Base-by-base conservation (phyloP, 2,329 filamentous ascomycete species). In the Colletotrichum sp. region DNA sequence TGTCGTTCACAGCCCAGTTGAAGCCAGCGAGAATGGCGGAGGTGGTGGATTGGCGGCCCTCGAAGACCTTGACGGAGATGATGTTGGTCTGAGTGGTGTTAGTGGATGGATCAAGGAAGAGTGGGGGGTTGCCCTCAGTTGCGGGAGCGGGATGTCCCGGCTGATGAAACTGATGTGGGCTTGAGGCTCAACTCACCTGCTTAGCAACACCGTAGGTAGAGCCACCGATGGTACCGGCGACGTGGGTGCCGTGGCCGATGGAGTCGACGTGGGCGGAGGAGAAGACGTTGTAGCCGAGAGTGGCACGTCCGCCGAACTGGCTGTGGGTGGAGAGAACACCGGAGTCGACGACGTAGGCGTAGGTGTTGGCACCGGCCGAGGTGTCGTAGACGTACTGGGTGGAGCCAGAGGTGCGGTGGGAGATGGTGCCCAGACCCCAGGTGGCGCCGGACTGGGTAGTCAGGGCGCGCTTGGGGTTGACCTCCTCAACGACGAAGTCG, bases 291-390 rank as follows among this genome's bases (percentile, higher is more conserved):
- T 81, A 83, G 6, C 85, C 85, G 39, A 81, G 83, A 24, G 78
- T 80, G 36, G 87, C 88, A 12, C 88, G 86, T 12, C 85, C 85
- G 63, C 84, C 85, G 63, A 89, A 89, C 60, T 88, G 83, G 69
- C 80, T 44, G 79, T 92, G 90, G 7, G 80, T 72, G 24, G 82
- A 85, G 57, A 85, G 84, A 68, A 92, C 87, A 49, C 90, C 90
- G 0, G 88, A 90, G 80, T 92, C 90, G 71, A 92, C 82, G 68
- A 92, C 82, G 80, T 92, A 92, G 65, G 87, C 83, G 76, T 86
- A 91, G 68, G 83, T 86, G 36, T 82, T 84, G 16, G 80, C 71
- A 16, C 88, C 88, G 26, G 86, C 86, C 24, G 79, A 83, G 10
- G 78, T 73, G 76, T 89, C 86, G 79, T 88, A 89, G 32, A 81